Conservation (phyloP, 1,284 basidiomycete genomes). For the Heterobasidion occidentale region DNA sequence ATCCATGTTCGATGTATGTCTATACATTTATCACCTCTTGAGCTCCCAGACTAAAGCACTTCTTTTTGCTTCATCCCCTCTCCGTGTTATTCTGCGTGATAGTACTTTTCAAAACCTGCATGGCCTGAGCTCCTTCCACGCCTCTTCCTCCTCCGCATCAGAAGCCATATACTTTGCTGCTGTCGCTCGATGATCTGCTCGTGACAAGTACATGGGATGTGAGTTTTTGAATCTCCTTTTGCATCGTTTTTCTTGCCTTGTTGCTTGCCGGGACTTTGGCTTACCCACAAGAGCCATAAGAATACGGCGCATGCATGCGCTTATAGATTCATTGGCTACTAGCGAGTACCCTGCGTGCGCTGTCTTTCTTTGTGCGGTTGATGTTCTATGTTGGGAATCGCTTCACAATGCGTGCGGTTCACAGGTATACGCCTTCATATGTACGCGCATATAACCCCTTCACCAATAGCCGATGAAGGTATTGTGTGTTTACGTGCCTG, state of each 20-base stretch:
- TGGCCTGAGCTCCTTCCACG: constrained; percentile 89
- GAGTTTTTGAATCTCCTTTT: constrained; percentile 24
- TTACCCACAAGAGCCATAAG: no score
- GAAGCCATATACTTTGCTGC: constrained; percentile 86
- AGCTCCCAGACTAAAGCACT: background rate
- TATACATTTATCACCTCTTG: background rate
- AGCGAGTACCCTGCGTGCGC: no score
- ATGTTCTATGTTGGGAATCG: no score
- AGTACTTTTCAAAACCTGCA: constrained; percentile 90
- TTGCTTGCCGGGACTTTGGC: background rate
- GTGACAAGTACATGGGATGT: constrained; percentile 94
- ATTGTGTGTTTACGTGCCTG: no score
- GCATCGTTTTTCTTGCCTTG: background rate
- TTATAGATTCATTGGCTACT: background rate
- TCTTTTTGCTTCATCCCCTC: background rate
- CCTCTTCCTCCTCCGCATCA: constrained; percentile 79
- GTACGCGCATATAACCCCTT: no score
- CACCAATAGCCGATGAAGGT: no score
- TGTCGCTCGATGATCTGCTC: constrained; percentile 91
- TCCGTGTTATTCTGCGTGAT: constrained; percentile 5
- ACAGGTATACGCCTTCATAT: no score
- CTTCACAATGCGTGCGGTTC: no score
- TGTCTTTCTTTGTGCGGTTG: no score
- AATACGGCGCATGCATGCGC: background rate
- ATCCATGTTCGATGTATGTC: constrained; percentile 57